A percentile compares a stretch with the other conserved stretches of the same genome.
Evolutionary conservation across 1,139 yeast genomes (phyloP).

Genomic region (Nakaseomyces glabratus): DNA sequence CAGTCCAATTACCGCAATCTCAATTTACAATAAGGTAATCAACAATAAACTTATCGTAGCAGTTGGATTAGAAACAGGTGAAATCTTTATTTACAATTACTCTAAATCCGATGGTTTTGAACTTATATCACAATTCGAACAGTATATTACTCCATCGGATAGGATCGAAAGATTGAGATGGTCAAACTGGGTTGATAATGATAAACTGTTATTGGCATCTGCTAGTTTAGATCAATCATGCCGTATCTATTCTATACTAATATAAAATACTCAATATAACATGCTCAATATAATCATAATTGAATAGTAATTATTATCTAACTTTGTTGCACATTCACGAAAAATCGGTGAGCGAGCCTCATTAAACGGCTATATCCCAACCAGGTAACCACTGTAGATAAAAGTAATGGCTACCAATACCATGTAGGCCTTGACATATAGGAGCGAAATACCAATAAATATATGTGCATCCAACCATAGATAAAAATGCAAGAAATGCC

Average conservation of each 20-base stretch:
- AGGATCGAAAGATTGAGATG: conserved; percentile 54
- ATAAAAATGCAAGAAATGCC: conserved; percentile 28
- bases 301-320: too few species aligned
- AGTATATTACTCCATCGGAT: conserved; percentile 46
- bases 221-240: conserved; percentile 67
- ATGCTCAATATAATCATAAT: too few species aligned
- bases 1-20: conserved; percentile 66
- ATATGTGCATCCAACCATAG: conserved; percentile 34
- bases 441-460: conserved; percentile 43
- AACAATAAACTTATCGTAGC: conserved; percentile 38
- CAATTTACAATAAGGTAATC: conserved; percentile 36
- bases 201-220: conserved; percentile 41
- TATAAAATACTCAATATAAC: too few species aligned
- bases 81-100: conserved; percentile 32
- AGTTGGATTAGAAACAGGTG: conserved; percentile 69
- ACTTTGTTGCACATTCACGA: too few species aligned
- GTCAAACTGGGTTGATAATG: conserved; percentile 29
- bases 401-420: conserved; percentile 37
- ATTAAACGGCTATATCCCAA: conserved; percentile 34
- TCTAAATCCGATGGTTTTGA: conserved; percentile 24
- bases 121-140: conserved; percentile 32
- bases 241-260: conserved; percentile 41
- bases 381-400: conserved; percentile 41
- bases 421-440: conserved; percentile 48
- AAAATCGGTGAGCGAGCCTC: too few species aligned